Conservation (phyloP, 768 basidiomycete species). For the Rhodotorula diobovata region DNA sequence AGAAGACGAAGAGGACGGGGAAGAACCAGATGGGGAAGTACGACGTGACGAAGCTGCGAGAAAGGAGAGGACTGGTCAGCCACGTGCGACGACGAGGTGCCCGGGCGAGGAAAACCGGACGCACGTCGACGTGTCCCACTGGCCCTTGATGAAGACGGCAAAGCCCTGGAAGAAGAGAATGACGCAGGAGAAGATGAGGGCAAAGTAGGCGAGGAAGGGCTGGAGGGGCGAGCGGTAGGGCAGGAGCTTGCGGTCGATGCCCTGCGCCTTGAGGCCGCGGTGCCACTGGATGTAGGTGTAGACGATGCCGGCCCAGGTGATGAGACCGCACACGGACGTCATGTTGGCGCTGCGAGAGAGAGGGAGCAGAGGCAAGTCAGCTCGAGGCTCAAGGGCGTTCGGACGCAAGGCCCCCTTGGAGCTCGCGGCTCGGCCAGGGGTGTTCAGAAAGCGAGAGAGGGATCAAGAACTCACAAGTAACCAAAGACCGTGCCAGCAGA, state of each 20-base stretch:
- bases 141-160: constrained; percentile 8
- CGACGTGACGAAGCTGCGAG: not conserved
- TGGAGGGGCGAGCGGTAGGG: constrained; percentile 47
- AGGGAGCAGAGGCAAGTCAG: not conserved
- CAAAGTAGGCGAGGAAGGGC: constrained; percentile 68
- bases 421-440: no score
- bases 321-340: constrained; percentile 27
- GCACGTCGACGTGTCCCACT: constrained; percentile 18
- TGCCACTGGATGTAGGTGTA: constrained; percentile 20
- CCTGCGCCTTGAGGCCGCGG: constrained; percentile 40
- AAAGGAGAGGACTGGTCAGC: not conserved
- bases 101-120: not conserved
- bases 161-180: constrained; percentile 40
- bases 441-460: no score
- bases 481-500: constrained; percentile 46
- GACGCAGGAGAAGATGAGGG: constrained; percentile 56
- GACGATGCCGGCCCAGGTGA: constrained; percentile 30
- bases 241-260: constrained; percentile 53
- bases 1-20: constrained; percentile 21
- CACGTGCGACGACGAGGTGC: not conserved
- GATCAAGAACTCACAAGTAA: constrained; percentile 44
- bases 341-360: not conserved
- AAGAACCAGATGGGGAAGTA: constrained; percentile 27
- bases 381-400: not conserved
- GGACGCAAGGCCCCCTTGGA: no score